phyloP scores from a whole-genome alignment of 163 green algal genomes.

The Volvox carteri region DNA sequence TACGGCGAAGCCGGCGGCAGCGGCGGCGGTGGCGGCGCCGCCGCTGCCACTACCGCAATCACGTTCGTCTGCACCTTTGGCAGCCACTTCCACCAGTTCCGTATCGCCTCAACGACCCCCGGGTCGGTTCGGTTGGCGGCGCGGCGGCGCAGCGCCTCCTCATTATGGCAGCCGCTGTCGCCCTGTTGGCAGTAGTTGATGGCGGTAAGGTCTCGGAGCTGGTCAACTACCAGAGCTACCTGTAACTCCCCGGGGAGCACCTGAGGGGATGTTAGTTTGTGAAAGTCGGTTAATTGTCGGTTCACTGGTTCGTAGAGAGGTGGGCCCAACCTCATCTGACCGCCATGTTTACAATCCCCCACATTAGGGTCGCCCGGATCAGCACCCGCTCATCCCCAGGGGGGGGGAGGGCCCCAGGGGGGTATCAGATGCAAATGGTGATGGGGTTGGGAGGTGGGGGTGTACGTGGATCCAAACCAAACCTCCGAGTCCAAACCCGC shows the following conservation, averaged over 20 bases:
- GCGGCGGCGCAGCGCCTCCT: neutral
- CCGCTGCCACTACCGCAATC: neutral
- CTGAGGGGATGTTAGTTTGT: neutral
- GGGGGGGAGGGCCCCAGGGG: no score
- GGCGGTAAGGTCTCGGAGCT: conserved; percentile 25
- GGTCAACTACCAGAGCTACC: conserved; percentile 1
- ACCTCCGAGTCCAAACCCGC: no score
- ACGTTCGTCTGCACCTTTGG: conserved; percentile 21
- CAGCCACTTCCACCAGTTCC: conserved; percentile 44
- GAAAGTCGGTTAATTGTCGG: no score
- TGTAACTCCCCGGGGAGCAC: neutral
- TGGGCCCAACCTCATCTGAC: no score
- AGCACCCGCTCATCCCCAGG: no score
- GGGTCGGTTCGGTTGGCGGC: conserved; percentile 18
- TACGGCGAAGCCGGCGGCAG: neutral
- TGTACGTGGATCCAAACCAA: no score
- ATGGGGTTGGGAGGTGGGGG: no score
- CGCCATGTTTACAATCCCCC: no score
- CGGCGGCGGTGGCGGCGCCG: neutral
- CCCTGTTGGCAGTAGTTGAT: conserved; percentile 47
- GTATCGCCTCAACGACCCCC: neutral
- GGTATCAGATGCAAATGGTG: no score
- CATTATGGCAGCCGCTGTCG: neutral
- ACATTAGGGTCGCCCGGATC: no score
- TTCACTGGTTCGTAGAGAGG: no score